phyloP scores from a whole-genome alignment of 2,329 filamentous ascomycete genomes.

The Colletotrichum horii region DNA sequence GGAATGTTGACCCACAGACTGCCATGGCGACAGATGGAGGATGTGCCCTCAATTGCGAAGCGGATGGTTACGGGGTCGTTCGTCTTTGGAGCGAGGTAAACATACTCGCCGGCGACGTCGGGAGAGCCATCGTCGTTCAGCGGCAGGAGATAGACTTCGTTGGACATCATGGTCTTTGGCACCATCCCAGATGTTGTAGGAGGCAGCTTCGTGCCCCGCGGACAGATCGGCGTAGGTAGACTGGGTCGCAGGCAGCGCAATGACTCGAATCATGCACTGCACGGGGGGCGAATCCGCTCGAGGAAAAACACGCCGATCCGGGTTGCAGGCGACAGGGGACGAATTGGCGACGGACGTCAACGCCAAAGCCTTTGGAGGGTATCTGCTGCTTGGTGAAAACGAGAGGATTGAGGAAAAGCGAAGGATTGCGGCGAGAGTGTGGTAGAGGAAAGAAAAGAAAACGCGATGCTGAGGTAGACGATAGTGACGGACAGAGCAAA shows the following conservation, averaged over 20 bases:
- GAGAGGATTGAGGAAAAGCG: background rate
- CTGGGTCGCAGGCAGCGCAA: background rate
- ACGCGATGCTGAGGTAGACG: background rate
- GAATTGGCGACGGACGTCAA: background rate
- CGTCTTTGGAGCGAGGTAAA: slow-evolving; percentile 82
- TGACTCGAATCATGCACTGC: slow-evolving; percentile 10
- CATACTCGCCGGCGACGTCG: slow-evolving; percentile 86
- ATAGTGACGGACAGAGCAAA: background rate
- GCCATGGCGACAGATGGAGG: slow-evolving; percentile 92
- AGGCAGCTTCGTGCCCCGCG: slow-evolving; percentile 24
- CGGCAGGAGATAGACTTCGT: slow-evolving; percentile 84
- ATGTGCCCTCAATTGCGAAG: slow-evolving; percentile 92
- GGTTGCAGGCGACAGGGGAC: background rate
- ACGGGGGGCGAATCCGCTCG: slow-evolving; percentile 12
- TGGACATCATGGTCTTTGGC: slow-evolving; percentile 67
- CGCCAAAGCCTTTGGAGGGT: background rate
- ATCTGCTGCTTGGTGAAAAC: background rate
- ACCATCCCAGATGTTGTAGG: slow-evolving; percentile 48
- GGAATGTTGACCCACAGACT: slow-evolving; percentile 98
- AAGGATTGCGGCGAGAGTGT: background rate
- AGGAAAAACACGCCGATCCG: slow-evolving; percentile 10
- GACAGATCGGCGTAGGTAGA: slow-evolving; percentile 13
- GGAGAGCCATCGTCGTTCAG: slow-evolving; percentile 94
- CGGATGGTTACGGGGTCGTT: slow-evolving; percentile 79
- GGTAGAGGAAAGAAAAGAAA: background rate